phyloP scores from a whole-genome alignment of 257 asterid species.

The Osmanthus fragrans region DNA sequence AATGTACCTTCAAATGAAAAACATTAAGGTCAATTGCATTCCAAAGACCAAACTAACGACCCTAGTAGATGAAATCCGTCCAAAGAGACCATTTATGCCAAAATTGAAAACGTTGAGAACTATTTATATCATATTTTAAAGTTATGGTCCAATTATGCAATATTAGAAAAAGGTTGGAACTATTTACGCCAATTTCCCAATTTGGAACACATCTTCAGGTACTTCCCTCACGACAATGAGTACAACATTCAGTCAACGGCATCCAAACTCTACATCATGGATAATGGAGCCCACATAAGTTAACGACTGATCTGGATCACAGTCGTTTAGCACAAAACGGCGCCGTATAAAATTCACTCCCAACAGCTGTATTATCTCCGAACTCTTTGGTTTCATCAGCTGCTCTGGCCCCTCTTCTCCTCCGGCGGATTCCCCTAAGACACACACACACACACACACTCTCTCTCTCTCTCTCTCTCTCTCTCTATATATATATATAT shows the following conservation, averaged over 20 bases:
- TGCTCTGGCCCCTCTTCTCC: constrained; percentile 25
- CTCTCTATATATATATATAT: too few species aligned
- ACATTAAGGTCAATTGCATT: too few species aligned
- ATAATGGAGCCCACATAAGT: constrained; percentile 19
- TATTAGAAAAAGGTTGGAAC: too few species aligned
- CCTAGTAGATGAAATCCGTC: too few species aligned
- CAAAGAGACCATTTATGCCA: too few species aligned
- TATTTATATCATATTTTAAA: too few species aligned
- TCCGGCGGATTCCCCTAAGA: constrained; percentile 28
- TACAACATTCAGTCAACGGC: constrained; percentile 5
- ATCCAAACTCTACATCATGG: not conserved
- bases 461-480: not conserved
- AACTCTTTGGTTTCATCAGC: constrained; percentile 62
- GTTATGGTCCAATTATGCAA: too few species aligned
- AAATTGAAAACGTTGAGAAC: too few species aligned
- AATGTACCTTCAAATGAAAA: too few species aligned
- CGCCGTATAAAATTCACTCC: constrained; percentile 28
- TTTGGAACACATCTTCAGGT: not conserved
- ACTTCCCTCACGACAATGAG: constrained; percentile 21
- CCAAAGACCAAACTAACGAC: too few species aligned
- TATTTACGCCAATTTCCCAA: too few species aligned
- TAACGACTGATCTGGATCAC: constrained; percentile 28
- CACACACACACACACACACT: too few species aligned
- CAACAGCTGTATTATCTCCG: constrained; percentile 27
- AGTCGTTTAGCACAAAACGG: constrained; percentile 23